phyloP scores from a whole-genome alignment of 805 yeast species.

The Dipodascus albidus region DNA sequence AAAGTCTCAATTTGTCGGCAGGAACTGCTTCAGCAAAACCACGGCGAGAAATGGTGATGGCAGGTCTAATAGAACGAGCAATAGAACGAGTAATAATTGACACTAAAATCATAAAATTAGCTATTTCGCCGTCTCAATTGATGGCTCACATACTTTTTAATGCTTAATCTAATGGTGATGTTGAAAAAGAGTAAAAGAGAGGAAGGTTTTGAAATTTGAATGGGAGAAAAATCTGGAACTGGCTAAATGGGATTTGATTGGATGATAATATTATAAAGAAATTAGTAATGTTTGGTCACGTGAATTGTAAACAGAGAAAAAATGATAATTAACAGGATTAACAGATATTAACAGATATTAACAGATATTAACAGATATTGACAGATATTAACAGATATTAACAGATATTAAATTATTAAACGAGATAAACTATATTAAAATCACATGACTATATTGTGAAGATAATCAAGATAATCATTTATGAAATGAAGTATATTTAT shows the following conservation, averaged over 20 bases:
- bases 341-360: too few species aligned
- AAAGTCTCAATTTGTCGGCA: slow-evolving; percentile 68
- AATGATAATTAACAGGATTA: too few species aligned
- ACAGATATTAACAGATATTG: too few species aligned
- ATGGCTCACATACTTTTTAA: not conserved
- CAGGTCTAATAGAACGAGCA: slow-evolving; percentile 9
- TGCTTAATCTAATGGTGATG: not conserved
- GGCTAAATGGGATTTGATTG: not conserved
- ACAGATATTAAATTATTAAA: too few species aligned
- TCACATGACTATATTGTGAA: too few species aligned
- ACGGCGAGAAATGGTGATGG: slow-evolving; percentile 32
- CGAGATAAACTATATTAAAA: too few species aligned
- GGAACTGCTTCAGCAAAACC: slow-evolving; percentile 78
- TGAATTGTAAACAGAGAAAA: not conserved
- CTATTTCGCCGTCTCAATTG: not conserved
- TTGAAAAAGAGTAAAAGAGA: not conserved
- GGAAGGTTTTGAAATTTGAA: not conserved
- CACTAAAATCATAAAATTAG: slow-evolving; percentile 4
- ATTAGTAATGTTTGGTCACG: not conserved
- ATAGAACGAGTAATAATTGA: slow-evolving; percentile 12
- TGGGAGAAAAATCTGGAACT: not conserved
- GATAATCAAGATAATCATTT: too few species aligned
- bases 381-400: too few species aligned
- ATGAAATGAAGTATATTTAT: too few species aligned
- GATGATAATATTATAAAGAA: not conserved